Base-by-base conservation (phyloP, 106 monocot genomes). In the Dioscorea dumetorum region DNA sequence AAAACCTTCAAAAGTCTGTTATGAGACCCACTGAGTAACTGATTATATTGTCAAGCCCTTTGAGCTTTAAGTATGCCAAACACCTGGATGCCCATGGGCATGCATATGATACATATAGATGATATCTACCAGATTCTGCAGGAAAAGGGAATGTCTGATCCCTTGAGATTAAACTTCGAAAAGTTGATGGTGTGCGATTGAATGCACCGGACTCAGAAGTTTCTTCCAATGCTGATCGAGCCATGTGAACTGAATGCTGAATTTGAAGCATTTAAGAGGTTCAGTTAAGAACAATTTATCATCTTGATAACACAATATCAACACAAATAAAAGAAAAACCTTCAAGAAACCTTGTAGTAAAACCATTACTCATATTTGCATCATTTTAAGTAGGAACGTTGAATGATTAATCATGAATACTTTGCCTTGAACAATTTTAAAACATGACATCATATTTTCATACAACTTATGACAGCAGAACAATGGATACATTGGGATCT, bases 81-180 rank as follows among this genome's bases (percentile, higher is more conserved):
- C 97, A 97, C 76, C 91, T 82, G 63, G 74, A 87, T 74, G 97
- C 97, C 97, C 97, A 97, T 50, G 97, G 97, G 72, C 97, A 97
- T 50, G 88, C 91, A 78, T 91, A 97, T 56, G 95, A 91, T 61
- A 91, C 71, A 68, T 97, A 97, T 13, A 97, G 76, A 80, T 97
- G 91, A 70, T 97, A 97, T 74, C 95, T 81, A 74, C 91, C 91
- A 17, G 84, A 61, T 82, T 84, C 89, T 66, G 95, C 83, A 72
- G 91, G 84, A 69, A 97, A 97, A 20, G 76, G 84, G 7, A 89
- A 80, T 11, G 64, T 58, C 50, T 63, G 65, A 20, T 97, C 87
- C 70, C 67, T 81, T 11, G 88, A 91, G 50, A 95, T 82, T 50
- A 84, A 82, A 74, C 83, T 83, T 22, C 90, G 85, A 50, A 95